Conservation (phyloP, 345 rosid genomes). For the Eucalyptus regnans region DNA sequence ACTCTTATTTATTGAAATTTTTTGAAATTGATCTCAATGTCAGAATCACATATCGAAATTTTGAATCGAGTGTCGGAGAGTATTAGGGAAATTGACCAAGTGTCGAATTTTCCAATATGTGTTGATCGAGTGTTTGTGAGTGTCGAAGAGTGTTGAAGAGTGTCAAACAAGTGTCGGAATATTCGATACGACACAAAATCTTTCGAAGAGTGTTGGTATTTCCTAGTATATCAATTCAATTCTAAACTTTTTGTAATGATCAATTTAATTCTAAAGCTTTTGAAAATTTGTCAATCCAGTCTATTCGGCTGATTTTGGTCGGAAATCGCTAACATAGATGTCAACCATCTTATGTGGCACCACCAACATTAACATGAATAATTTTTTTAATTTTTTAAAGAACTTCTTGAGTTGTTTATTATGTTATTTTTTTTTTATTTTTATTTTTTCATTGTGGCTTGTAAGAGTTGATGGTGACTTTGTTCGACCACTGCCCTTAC, state of each 20-base stretch:
- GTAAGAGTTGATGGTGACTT: background rate
- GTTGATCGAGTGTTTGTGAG: accelerated
- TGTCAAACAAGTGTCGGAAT: accelerated
- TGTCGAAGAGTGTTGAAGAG: too few relatives aligned
- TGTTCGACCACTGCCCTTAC: too few relatives aligned
- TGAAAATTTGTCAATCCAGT: background rate
- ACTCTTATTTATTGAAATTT: too few relatives aligned
- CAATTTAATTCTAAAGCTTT: too few relatives aligned
- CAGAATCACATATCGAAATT: accelerated
- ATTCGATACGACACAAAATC: accelerated
- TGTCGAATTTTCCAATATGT: too few relatives aligned
- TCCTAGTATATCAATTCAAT: accelerated
- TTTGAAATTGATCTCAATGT: accelerated
- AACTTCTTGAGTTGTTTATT: too few relatives aligned
- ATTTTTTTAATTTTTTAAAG: too few relatives aligned
- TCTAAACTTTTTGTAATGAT: too few relatives aligned
- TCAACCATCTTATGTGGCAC: too few relatives aligned
- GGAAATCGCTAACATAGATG: accelerated
- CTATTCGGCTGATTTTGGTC: accelerated
- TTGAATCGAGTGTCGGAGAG: accelerated
- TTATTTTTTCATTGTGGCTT: too few relatives aligned
- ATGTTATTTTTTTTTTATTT: too few relatives aligned
- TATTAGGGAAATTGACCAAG: accelerated
- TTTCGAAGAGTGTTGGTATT: accelerated
- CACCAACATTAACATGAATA: too few relatives aligned